A percentile compares a stretch with the other conserved stretches of the same genome.
Evolutionary conservation across 2,329 filamentous ascomycete species (phyloP).

Genomic region (Xylariales sp.): DNA sequence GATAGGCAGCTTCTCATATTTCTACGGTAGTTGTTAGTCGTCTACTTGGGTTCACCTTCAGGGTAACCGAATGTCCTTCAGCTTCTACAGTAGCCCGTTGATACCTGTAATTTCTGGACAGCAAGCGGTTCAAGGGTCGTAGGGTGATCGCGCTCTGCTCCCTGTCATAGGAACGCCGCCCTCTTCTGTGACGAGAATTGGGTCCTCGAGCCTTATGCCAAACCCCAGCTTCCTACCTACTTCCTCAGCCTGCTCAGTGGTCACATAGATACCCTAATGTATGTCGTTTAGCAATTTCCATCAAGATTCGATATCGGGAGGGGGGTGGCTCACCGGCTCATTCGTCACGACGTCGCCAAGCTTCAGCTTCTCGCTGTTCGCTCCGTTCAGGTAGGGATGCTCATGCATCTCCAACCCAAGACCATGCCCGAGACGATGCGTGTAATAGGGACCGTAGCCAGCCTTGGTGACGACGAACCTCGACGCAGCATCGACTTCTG

Average conservation of each 20-base stretch:
- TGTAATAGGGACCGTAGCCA: constrained; percentile 23
- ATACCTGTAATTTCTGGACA: no score
- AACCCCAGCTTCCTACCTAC: constrained; percentile 21
- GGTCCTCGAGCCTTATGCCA: constrained; percentile 24
- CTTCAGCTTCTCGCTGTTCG: constrained; percentile 23
- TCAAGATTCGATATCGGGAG: no score
- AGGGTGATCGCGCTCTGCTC: constrained; percentile 23
- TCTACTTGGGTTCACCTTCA: no score
- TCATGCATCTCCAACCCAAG: constrained; percentile 25
- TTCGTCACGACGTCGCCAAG: constrained; percentile 22
- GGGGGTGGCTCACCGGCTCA: constrained; percentile 21
- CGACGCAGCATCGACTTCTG: constrained; percentile 24
- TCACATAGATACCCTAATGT: constrained; percentile 26
- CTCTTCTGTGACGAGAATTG: constrained; percentile 22
- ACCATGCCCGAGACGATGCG: constrained; percentile 25
- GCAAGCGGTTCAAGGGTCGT: constrained; percentile 20
- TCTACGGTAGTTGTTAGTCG: no score
- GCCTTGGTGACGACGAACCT: constrained; percentile 17
- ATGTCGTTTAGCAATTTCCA: not conserved
- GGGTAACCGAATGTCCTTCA: no score
- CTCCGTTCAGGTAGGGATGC: constrained; percentile 26
- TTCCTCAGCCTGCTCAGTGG: constrained; percentile 21
- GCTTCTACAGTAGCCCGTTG: no score
- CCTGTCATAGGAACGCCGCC: constrained; percentile 23
- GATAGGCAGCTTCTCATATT: no score